A percentile compares a stretch with the other conserved stretches of the same genome.
Conservation (phyloP, 495 filamentous ascomycete genomes). For the Cudoniella acicularis region DNA sequence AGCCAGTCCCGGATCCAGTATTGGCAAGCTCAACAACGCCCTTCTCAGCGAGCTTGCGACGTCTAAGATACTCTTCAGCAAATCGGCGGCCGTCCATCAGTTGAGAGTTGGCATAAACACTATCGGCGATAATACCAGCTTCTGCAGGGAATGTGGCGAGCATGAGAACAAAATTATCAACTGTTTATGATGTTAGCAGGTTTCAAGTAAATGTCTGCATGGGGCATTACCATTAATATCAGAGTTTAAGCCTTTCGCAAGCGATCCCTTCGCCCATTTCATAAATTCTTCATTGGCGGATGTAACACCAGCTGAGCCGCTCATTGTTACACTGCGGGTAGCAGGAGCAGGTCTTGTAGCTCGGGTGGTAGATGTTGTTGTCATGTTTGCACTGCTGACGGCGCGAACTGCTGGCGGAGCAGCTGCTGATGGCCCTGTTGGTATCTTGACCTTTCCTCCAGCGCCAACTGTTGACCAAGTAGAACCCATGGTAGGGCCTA, state of each 20-base stretch:
- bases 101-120: conserved; percentile 77
- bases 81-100: conserved; percentile 91
- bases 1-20: conserved; percentile 44
- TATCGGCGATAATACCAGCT: conserved; percentile 77
- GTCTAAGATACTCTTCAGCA: conserved; percentile 88
- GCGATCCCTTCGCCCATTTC: conserved; percentile 80
- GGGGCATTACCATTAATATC: conserved; percentile 50
- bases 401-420: conserved; percentile 50
- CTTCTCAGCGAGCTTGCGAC: conserved; percentile 87
- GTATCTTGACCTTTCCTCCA: conserved; percentile 81
- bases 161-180: conserved; percentile 73
- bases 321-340: conserved; percentile 25
- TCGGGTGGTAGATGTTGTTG: conserved; percentile 32
- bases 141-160: conserved; percentile 74
- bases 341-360: conserved; percentile 21
- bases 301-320: conserved; percentile 48
- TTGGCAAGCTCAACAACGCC: conserved; percentile 65
- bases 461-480: conserved; percentile 98
- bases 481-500: conserved; percentile 39
- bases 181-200: conserved; percentile 45
- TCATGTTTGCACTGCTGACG: conserved; percentile 43
- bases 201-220: background rate
- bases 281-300: conserved; percentile 78
- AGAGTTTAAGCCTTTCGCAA: conserved; percentile 57
- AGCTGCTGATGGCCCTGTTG: conserved; percentile 48